Percentiles rank a stretch among this genome's conserved stretches.
Evolutionary conservation across 2,329 filamentous ascomycete genomes (phyloP).

Genomic region (Aspergillus costaricaensis): DNA sequence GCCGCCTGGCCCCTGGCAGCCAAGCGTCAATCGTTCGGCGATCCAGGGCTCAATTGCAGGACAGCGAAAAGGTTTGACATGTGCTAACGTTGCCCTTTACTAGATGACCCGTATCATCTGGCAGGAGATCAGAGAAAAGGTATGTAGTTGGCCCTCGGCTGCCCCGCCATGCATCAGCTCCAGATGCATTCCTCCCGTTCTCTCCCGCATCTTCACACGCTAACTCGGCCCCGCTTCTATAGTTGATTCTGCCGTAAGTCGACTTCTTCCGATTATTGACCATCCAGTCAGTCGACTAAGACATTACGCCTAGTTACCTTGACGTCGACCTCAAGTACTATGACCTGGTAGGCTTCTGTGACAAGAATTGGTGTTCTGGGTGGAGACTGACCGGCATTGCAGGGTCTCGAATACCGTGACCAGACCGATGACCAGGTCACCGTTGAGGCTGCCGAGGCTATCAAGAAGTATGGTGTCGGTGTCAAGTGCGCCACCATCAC

Average conservation of each 20-base stretch:
- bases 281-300: slow-evolving; percentile 21
- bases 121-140: slow-evolving; percentile 97
- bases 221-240: slow-evolving; percentile 17
- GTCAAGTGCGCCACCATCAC: slow-evolving; percentile 99
- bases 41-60: slow-evolving; percentile 9
- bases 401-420: slow-evolving; percentile 89
- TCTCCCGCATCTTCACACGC: slow-evolving; percentile 12
- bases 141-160: slow-evolving; percentile 33
- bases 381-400: slow-evolving; percentile 17
- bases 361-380: background rate
- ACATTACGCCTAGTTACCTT: slow-evolving; percentile 62
- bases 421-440: slow-evolving; percentile 97
- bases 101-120: slow-evolving; percentile 99
- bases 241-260: slow-evolving; percentile 78
- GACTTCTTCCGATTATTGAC: background rate
- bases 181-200: slow-evolving; percentile 15
- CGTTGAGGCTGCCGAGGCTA: slow-evolving; percentile 89
- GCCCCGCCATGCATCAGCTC: slow-evolving; percentile 7
- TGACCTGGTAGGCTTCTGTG: slow-evolving; percentile 61
- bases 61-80: background rate
- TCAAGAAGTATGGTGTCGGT: slow-evolving; percentile 98
- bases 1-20: slow-evolving; percentile 15
- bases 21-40: slow-evolving; percentile 29
- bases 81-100: slow-evolving; percentile 10
- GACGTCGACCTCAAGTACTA: slow-evolving; percentile 99